phyloP scores from a whole-genome alignment of 106 monocot species.

The Apostasia ramifera region DNA sequence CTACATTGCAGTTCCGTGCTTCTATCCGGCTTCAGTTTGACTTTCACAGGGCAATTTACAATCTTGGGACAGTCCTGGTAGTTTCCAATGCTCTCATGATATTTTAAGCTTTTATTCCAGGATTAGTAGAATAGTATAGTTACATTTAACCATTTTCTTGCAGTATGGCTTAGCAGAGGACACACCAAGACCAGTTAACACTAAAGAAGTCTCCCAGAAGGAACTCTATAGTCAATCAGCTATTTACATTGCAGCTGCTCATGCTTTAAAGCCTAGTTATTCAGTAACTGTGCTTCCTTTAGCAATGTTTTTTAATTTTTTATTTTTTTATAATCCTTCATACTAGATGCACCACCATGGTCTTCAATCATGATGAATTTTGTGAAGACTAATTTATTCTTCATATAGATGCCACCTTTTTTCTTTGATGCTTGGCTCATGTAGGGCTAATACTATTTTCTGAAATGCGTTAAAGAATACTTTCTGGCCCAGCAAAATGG shows the following conservation, averaged over 20 bases:
- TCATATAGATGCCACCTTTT: constrained; percentile 1
- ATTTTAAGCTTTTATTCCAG: not conserved
- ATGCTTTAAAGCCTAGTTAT: constrained; percentile 93
- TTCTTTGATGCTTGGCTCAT: not conserved
- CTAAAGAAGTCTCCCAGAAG: constrained; percentile 72
- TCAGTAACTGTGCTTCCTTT: constrained; percentile 39
- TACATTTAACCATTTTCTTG: constrained; percentile 3
- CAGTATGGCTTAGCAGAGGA: constrained; percentile 99
- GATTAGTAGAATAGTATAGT: not conserved
- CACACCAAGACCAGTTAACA: constrained; percentile 54
- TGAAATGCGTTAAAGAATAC: too few species aligned
- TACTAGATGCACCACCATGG: not conserved
- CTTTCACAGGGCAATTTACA: constrained; percentile 99
- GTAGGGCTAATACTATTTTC: too few species aligned
- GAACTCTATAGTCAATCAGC: constrained; percentile 95
- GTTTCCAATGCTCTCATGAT: constrained; percentile 4
- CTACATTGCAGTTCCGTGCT: constrained; percentile 73
- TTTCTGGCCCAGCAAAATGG: too few species aligned
- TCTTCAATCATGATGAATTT: not conserved
- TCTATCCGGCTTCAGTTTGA: constrained; percentile 96
- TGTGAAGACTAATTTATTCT: not conserved
- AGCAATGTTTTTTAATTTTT: not conserved
- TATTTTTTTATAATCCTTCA: not conserved
- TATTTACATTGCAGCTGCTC: constrained; percentile 98
- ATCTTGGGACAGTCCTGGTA: constrained; percentile 96